Percentiles rank a stretch among this genome's conserved stretches.
These are phyloP conservation scores for Neoboletus subvelutipes DNA, from an alignment of 768 basidiomycete genomes.

Conservation along the genomic window DNA sequence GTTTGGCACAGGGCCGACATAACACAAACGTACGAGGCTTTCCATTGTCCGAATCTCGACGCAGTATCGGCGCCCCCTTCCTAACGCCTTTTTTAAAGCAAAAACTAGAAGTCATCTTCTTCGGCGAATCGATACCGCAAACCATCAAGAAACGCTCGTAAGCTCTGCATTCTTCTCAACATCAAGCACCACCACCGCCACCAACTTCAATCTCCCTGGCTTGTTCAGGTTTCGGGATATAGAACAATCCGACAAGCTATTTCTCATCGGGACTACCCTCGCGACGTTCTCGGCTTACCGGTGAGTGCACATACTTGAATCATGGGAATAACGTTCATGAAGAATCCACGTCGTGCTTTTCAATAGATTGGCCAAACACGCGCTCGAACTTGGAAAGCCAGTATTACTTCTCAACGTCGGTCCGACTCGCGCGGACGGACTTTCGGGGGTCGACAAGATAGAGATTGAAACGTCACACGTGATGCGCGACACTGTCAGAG, in stretches of 20 bases:
- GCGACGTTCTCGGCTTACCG: slow-evolving; percentile 93
- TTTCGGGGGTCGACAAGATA: slow-evolving; percentile 72
- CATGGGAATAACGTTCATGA: not conserved
- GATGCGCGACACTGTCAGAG: slow-evolving; percentile 60
- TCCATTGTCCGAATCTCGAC: not conserved
- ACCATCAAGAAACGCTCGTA: slow-evolving; percentile 71
- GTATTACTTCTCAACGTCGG: slow-evolving; percentile 85
- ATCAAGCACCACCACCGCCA: not conserved
- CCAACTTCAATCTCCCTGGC: not conserved
- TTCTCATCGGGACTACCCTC: slow-evolving; percentile 86
- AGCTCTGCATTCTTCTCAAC: slow-evolving; percentile 21
- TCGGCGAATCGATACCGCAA: slow-evolving; percentile 82
- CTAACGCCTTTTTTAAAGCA: slow-evolving; percentile 42
- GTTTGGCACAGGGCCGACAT: slow-evolving; percentile 53
- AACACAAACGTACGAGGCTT: slow-evolving; percentile 56
- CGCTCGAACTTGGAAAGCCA: slow-evolving; percentile 70
- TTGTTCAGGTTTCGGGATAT: slow-evolving; percentile 53
- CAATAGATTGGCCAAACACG: slow-evolving; percentile 73
- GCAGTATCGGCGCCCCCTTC: no score
- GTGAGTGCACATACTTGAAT: slow-evolving; percentile 34
- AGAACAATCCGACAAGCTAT: slow-evolving; percentile 60
- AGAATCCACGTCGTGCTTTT: not conserved
- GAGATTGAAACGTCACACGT: slow-evolving; percentile 75
- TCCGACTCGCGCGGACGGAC: slow-evolving; percentile 79
- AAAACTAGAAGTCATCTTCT: slow-evolving; percentile 84